Evolutionary conservation across 2,329 filamentous ascomycete species (phyloP), one percentile per base, ranked within the genome.

Genomic region (Paracorniculantispora psalliotae): DNA sequence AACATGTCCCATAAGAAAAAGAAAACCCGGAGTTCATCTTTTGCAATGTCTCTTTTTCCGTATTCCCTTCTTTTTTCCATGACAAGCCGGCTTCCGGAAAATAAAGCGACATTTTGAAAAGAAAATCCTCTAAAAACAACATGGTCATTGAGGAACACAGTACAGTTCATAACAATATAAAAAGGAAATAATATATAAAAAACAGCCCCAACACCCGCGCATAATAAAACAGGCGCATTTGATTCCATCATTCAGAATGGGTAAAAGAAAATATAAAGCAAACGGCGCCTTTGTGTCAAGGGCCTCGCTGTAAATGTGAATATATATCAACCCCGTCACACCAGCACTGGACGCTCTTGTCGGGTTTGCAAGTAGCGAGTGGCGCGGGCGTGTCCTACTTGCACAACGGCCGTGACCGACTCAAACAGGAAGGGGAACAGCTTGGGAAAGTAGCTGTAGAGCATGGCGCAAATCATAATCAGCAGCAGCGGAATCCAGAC

Each of bases 401-500:
- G 67, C 17, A 67, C 63, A 39, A 74, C 63, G 17, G 72, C 69
- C 30, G 69, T 70, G 33, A 67, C 62, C 33, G 73, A 73, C 26
- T 69, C 67, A 66, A 66, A 74, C 6, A 68, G 61, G 39, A 74
- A 69, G 4, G 68, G 66, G 56, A 75, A 74, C 8, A 81, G 74
- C 55, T 79, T 76, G 1, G 82, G 81, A 33, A 83, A 74, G 52
- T 77, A 76, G 66, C 74, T 79, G 67, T 79, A 81, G 25, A 80
- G 68, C 75, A 80, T 79, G 37, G 78, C 77, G 62, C 74, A 75
- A 51, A 81, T 65, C 67, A 81, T 77, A 60, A 78, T 63, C 23
- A 80, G 61, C 17, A 82, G 76, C 39, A 81, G 73, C 33, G 79
- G 79, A 63, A 81, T 81, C 86, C 86, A 89, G 66, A 89, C 79